These are phyloP conservation scores for Aureobasidium sp. DNA, from an alignment of 2,329 filamentous ascomycete species.

Conservation along the genomic window DNA sequence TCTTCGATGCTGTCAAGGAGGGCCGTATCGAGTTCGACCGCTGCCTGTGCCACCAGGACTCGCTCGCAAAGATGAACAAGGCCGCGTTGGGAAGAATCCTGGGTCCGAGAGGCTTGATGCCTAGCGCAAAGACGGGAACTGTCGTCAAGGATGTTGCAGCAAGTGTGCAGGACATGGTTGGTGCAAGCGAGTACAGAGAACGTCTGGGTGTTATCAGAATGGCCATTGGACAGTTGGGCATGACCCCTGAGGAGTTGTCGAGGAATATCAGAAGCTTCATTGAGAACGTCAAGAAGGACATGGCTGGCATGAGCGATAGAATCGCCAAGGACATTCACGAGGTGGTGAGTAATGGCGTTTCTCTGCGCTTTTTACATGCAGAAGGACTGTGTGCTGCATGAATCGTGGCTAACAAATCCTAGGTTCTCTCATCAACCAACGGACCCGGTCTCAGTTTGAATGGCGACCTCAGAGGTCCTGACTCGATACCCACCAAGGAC, in stretches of 20 bases:
- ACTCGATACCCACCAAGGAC: constrained; percentile 43
- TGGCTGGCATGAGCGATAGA: constrained; percentile 55
- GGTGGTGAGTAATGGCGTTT: constrained; percentile 43
- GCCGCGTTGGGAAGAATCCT: constrained; percentile 72
- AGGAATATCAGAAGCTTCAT: constrained; percentile 77
- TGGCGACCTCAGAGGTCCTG: constrained; percentile 63
- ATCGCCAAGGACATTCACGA: constrained; percentile 67
- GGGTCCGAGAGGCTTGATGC: constrained; percentile 89
- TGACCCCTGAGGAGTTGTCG: constrained; percentile 78
- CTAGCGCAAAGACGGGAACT: constrained; percentile 77
- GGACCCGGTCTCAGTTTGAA: constrained; percentile 81
- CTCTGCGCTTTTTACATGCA: constrained; percentile 33
- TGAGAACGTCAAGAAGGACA: constrained; percentile 69
- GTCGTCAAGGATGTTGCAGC: constrained; percentile 72
- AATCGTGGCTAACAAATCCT: background rate
- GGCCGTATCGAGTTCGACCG: constrained; percentile 82
- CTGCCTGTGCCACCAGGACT: constrained; percentile 77
- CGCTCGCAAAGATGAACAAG: constrained; percentile 71
- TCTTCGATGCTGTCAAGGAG: constrained; percentile 71
- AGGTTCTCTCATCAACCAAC: constrained; percentile 79
- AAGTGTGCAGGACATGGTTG: constrained; percentile 74
- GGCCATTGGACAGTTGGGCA: constrained; percentile 84
- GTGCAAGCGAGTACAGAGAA: constrained; percentile 82
- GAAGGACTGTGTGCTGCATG: background rate
- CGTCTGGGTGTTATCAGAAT: constrained; percentile 75